phyloP scores from a whole-genome alignment of 169 alveolate genomes.

The Eimeria sp. region DNA sequence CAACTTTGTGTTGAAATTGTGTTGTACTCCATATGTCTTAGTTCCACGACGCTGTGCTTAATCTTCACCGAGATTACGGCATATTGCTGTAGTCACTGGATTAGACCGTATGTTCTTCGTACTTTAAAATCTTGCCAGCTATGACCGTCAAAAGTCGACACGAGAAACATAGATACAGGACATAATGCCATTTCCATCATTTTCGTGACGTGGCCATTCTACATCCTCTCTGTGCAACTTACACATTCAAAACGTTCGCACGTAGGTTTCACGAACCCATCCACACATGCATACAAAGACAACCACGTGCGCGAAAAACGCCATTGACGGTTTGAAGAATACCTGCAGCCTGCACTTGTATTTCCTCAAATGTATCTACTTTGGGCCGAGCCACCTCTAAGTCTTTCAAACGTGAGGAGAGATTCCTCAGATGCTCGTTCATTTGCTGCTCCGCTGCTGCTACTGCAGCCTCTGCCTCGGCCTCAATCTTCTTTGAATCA shows the following conservation, averaged over 20 bases:
- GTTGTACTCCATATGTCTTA: neutral
- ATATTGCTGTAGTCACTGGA: neutral
- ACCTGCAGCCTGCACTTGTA: constrained; percentile 29
- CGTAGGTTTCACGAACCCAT: neutral
- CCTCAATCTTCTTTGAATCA: neutral
- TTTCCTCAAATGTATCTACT: constrained; percentile 8
- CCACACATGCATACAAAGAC: neutral
- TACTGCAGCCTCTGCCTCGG: constrained; percentile 26
- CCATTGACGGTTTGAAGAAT: neutral
- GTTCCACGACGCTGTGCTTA: neutral
- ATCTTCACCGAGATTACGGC: neutral
- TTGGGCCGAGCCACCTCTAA: constrained; percentile 11
- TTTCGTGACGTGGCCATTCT: neutral
- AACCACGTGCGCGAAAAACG: neutral
- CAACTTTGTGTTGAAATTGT: too few species aligned
- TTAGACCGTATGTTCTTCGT: neutral
- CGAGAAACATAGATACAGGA: neutral
- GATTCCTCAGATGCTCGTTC: constrained; percentile 12
- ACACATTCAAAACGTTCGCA: neutral
- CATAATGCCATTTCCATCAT: neutral
- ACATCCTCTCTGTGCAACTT: neutral
- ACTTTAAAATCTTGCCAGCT: neutral
- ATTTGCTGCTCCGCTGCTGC: constrained; percentile 67
- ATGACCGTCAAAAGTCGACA: neutral
- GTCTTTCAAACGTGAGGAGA: neutral